Evolutionary conservation across 306 rosid species (phyloP).

Genomic region (Boehmeria nivea): DNA sequence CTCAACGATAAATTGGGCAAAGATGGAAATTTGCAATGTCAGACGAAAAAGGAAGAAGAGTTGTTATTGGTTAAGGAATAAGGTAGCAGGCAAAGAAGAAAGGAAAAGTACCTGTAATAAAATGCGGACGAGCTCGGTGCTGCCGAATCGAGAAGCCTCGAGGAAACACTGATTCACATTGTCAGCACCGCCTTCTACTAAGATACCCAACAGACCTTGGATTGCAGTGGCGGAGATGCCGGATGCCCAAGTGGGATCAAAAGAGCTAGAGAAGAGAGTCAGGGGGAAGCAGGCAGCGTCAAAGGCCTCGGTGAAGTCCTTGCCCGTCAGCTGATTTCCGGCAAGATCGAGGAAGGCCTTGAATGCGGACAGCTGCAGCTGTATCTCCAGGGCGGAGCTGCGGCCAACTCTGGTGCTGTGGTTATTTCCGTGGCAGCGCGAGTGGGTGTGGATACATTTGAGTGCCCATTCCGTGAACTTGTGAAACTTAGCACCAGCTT

Average conservation of each 20-base stretch:
- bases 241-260: constrained; percentile 71
- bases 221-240: constrained; percentile 76
- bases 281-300: constrained; percentile 93
- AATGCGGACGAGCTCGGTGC: constrained; percentile 86
- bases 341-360: constrained; percentile 76
- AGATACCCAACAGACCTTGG: constrained; percentile 71
- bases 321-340: constrained; percentile 80
- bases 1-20: too few relatives aligned
- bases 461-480: constrained; percentile 91
- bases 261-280: constrained; percentile 79
- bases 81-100: too few relatives aligned
- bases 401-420: constrained; percentile 41
- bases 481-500: constrained; percentile 80
- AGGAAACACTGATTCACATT: constrained; percentile 86
- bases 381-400: constrained; percentile 59
- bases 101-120: constrained; percentile 53
- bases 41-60: background rate
- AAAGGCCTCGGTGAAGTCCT: constrained; percentile 90
- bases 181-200: constrained; percentile 91
- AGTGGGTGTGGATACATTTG: constrained; percentile 73
- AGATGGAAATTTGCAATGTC: too few relatives aligned
- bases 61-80: background rate
- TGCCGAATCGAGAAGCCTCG: constrained; percentile 92
- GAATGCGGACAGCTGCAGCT: constrained; percentile 78
- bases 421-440: constrained; percentile 46